Conservation (phyloP, 2,329 filamentous ascomycete genomes). For the Xylaria arbuscula region DNA sequence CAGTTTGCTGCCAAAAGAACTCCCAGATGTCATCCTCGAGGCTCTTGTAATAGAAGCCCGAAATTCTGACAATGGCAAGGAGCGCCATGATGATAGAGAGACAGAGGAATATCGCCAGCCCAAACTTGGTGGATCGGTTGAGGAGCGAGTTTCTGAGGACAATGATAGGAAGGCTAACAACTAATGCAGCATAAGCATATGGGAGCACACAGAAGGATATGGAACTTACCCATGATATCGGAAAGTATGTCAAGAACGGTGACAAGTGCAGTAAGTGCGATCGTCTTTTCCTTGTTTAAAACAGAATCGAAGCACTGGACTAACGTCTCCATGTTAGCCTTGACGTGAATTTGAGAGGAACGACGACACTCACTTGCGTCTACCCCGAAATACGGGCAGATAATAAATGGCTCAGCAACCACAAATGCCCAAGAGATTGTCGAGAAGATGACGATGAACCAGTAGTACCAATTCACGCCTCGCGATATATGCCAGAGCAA, state of each 20-base stretch:
- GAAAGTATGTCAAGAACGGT: conserved; percentile 40
- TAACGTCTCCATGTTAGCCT: conserved; percentile 22
- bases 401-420: conserved; percentile 41
- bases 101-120: conserved; percentile 40
- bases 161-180: conserved; percentile 43
- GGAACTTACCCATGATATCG: conserved; percentile 38
- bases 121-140: conserved; percentile 35
- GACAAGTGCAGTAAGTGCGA: conserved; percentile 36
- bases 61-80: conserved; percentile 35
- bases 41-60: conserved; percentile 28
- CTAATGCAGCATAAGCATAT: conserved; percentile 18
- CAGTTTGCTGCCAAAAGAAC: conserved; percentile 43
- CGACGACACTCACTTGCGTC: conserved; percentile 32
- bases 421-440: conserved; percentile 38
- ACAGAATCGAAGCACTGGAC: conserved; percentile 38
- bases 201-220: neutral
- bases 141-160: conserved; percentile 37
- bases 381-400: conserved; percentile 40
- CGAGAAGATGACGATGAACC: conserved; percentile 36
- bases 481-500: conserved; percentile 38
- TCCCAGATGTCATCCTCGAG: conserved; percentile 40
- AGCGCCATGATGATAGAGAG: conserved; percentile 42
- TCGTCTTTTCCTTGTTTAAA: conserved; percentile 31
- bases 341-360: neutral
- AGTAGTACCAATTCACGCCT: conserved; percentile 43